Conservation (phyloP, 192 early-diverging fungal genomes). For the Martensiomyces pterosporus region DNA sequence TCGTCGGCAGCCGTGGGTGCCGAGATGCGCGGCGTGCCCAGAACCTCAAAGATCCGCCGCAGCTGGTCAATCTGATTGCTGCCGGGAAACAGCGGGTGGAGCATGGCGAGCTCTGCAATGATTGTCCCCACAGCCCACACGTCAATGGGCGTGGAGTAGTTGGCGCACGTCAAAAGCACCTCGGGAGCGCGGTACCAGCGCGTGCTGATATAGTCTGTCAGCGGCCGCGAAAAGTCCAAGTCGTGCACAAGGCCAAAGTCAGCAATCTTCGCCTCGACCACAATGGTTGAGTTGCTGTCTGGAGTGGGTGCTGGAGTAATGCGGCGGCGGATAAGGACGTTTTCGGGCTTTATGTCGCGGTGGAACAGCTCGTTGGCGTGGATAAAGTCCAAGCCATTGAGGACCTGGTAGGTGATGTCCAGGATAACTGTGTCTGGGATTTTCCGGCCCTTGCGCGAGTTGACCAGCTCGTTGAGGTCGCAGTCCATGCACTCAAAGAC, state of each 20-base stretch:
- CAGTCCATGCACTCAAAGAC: constrained; percentile 97
- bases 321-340: constrained; percentile 66
- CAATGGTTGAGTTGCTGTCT: constrained; percentile 41
- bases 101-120: constrained; percentile 80
- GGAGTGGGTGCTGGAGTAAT: constrained; percentile 18
- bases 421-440: constrained; percentile 67
- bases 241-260: constrained; percentile 96
- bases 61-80: constrained; percentile 91
- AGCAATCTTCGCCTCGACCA: constrained; percentile 76
- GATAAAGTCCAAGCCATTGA: constrained; percentile 84
- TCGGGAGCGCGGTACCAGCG: constrained; percentile 98
- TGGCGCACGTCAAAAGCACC: constrained; percentile 74
- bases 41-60: constrained; percentile 73
- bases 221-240: constrained; percentile 81
- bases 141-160: constrained; percentile 90
- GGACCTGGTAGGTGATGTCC: constrained; percentile 83
- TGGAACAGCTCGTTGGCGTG: constrained; percentile 94
- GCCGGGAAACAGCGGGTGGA: constrained; percentile 92
- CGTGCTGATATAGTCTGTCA: constrained; percentile 97
- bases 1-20: constrained; percentile 8
- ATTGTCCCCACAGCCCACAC: constrained; percentile 96
- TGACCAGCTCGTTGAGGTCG: constrained; percentile 89
- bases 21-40: constrained; percentile 66
- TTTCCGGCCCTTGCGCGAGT: constrained; percentile 60
- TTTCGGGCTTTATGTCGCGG: constrained; percentile 97